Conservation (phyloP, 2,329 filamentous ascomycete genomes). For the Neocucurbitaria cava region DNA sequence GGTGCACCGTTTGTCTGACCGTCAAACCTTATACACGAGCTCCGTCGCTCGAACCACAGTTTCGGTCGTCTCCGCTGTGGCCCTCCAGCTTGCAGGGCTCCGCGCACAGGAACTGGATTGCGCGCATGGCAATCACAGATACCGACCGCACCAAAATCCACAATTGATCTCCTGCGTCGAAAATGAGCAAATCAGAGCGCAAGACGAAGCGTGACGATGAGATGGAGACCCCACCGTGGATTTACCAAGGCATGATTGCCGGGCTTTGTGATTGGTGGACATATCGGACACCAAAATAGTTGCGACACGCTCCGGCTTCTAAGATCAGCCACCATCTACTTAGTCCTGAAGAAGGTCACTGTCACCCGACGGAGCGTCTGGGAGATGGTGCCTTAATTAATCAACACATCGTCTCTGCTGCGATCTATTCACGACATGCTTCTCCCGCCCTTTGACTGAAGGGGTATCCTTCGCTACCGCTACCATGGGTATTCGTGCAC, state of each 20-base stretch:
- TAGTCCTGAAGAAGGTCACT: not conserved
- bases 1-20: not conserved
- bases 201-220: not conserved
- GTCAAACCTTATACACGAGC: not conserved
- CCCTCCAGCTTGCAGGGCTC: too few species aligned
- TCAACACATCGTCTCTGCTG: too few species aligned
- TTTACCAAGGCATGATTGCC: not conserved
- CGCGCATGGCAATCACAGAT: not conserved
- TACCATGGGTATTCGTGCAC: slow-evolving; percentile 8
- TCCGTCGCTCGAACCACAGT: not conserved
- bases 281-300: not conserved
- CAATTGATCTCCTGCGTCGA: not conserved
- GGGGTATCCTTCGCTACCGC: slow-evolving; percentile 1
- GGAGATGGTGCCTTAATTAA: not conserved
- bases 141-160: not conserved
- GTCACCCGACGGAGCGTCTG: not conserved
- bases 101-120: not conserved
- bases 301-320: not conserved
- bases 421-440: not conserved
- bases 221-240: not conserved
- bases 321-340: not conserved
- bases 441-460: not conserved
- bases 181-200: not conserved
- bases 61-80: not conserved
- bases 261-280: not conserved